Base-by-base conservation (phyloP, 2,329 filamentous ascomycete genomes). In the Macrophomina pseudophaseolina region DNA sequence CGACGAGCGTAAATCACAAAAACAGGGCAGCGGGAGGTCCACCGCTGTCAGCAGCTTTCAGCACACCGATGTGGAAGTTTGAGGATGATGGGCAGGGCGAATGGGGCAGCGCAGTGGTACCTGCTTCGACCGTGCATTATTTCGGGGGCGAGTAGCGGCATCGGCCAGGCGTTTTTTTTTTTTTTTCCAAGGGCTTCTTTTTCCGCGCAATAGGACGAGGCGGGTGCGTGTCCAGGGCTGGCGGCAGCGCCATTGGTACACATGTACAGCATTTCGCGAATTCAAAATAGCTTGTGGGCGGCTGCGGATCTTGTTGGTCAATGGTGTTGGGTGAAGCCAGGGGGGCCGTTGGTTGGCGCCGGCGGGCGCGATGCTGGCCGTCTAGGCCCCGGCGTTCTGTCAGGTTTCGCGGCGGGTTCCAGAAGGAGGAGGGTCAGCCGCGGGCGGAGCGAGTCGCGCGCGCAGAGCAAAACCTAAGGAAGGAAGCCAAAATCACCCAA, bases 101-200 rank as follows among this genome's bases (percentile, higher is more conserved):
- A 64, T 52, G 60, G 48, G 46, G 58, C 58, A 62, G 32, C 42
- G 42, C n/a, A 30, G 58, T 62, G 58, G 58, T 62, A 62, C 58
- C n/a, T 49, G 58, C 58, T 62, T 62, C 42, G 58, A 38, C 58
- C 58, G 58, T 62, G 58, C 58, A 62, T 62, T 62, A 62, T 62
- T 62, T 62, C 42, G 58, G 58, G 58, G 58, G 60, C 60, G 49
- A 32, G 60, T 12, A 64, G 58, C 58, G 58, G 60, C 60, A 52
- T 64, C 38, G 60, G 60, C 48, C 38, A 44, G 49, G 33, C 48
- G 48, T 53, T 44, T 44, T 44, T 40, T 40, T 40, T 40, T 40
- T 40, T 40, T 40, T 40, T 40, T 40, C 4, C 3, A 40, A 23
- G 35, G 4, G 35, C 35, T 38, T 38, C 42, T 38, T 38, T 62